These are phyloP conservation scores for Debaryomyces robertsiae DNA, from an alignment of 1,139 yeast species.

Conservation along the genomic window DNA sequence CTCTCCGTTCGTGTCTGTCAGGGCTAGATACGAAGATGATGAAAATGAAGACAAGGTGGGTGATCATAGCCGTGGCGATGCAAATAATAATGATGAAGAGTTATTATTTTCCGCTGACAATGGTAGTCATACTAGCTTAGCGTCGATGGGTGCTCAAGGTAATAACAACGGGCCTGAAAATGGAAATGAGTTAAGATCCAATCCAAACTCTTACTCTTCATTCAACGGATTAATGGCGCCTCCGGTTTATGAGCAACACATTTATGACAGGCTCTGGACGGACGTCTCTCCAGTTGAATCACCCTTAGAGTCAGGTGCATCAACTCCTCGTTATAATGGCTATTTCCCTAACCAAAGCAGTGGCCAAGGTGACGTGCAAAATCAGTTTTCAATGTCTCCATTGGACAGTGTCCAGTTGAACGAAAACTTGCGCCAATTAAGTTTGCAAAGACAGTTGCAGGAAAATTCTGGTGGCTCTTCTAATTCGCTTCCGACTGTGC, in stretches of 20 bases:
- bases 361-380: constrained; percentile 28
- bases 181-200: constrained; percentile 22
- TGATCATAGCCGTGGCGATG: too few species aligned
- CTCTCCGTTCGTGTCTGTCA: constrained; percentile 79
- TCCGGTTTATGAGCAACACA: constrained; percentile 82
- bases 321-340: constrained; percentile 41
- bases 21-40: constrained; percentile 40
- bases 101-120: constrained; percentile 34
- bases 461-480: constrained; percentile 20
- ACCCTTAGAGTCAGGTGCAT: constrained; percentile 55
- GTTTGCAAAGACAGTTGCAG: constrained; percentile 50
- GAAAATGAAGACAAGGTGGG: constrained; percentile 7
- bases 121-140: constrained; percentile 34
- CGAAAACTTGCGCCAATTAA: constrained; percentile 56
- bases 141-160: constrained; percentile 18
- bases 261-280: constrained; percentile 82
- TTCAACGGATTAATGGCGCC: constrained; percentile 71
- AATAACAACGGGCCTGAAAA: constrained; percentile 12
- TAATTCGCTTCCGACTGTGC: constrained; percentile 13
- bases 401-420: constrained; percentile 47
- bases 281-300: constrained; percentile 64
- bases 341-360: constrained; percentile 1
- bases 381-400: constrained; percentile 44
- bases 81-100: constrained; percentile 29
- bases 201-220: constrained; percentile 34